Evolutionary conservation across 352 stramenopile species (phyloP).

Genomic region (Nothophytophthora sp.): DNA sequence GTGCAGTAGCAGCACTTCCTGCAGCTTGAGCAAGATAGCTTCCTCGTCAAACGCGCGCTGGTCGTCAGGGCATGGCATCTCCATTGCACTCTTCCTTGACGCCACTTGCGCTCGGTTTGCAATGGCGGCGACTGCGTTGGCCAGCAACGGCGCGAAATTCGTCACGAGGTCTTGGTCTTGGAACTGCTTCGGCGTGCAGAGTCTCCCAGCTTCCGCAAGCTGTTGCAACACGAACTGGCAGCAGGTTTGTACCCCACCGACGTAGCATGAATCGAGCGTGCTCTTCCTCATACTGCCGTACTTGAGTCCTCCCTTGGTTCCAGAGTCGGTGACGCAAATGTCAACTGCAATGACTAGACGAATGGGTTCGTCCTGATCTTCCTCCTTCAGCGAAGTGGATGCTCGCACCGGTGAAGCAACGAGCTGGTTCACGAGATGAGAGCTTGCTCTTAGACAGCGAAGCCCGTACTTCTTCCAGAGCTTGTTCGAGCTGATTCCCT

Average conservation of each 20-base stretch:
- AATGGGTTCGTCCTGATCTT: slow-evolving; percentile 3
- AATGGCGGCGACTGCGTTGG: slow-evolving; percentile 47
- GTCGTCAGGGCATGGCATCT: background rate
- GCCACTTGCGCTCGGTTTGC: slow-evolving; percentile 20
- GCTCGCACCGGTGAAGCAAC: slow-evolving; percentile 30
- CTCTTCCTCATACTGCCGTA: slow-evolving; percentile 61
- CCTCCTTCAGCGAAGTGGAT: slow-evolving; percentile 1
- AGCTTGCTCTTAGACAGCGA: slow-evolving; percentile 30
- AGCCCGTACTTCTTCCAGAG: slow-evolving; percentile 65
- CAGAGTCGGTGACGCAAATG: slow-evolving; percentile 27
- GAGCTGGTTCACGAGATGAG: slow-evolving; percentile 55
- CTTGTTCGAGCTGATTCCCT: slow-evolving; percentile 35
- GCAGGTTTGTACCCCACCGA: slow-evolving; percentile 31
- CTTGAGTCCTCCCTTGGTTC: slow-evolving; percentile 26
- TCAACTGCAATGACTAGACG: slow-evolving; percentile 60
- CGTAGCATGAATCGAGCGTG: slow-evolving; percentile 50
- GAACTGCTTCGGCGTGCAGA: slow-evolving; percentile 53
- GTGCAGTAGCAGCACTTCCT: slow-evolving; percentile 21
- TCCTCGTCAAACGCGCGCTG: slow-evolving; percentile 27
- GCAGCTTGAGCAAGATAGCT: slow-evolving; percentile 29
- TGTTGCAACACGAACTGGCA: slow-evolving; percentile 48
- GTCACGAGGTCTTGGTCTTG: slow-evolving; percentile 54
- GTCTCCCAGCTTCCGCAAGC: slow-evolving; percentile 37
- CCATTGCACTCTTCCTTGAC: background rate
- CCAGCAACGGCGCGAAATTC: slow-evolving; percentile 56